A percentile compares a stretch with the other conserved stretches of the same genome.
Conservation (phyloP, 108 stramenopile genomes). For the Phaeodactylum tricornutum region DNA sequence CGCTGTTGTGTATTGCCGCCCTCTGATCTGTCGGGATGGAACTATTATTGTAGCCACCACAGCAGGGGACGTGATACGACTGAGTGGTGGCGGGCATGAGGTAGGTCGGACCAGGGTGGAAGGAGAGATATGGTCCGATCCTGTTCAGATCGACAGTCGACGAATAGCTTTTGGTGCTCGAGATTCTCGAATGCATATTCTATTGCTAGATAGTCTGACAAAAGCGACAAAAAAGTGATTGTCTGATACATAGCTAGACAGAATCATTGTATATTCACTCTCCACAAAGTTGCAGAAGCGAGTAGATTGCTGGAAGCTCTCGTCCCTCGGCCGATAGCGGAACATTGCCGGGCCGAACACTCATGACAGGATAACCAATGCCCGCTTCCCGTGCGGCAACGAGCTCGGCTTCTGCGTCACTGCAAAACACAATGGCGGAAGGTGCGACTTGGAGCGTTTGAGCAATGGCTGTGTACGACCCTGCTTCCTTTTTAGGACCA, state of each 20-base stretch:
- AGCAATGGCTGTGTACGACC: conserved; percentile 69
- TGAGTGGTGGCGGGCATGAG: no score
- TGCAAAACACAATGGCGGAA: conserved; percentile 72
- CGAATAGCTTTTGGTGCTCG: not conserved
- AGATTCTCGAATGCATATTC: conserved; percentile 1
- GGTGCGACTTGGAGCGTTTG: conserved; percentile 49
- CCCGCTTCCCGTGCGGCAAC: conserved; percentile 75
- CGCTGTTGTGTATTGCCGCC: no score
- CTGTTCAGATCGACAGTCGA: no score
- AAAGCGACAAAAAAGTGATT: no score
- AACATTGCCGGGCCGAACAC: conserved; percentile 84
- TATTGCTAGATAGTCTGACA: no score
- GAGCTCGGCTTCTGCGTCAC: conserved; percentile 77
- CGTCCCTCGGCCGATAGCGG: conserved; percentile 34
- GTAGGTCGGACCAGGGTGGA: no score
- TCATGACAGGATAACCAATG: conserved; percentile 50
- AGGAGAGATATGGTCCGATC: no score
- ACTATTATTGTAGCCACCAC: no score
- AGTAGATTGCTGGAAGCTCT: conserved; percentile 43
- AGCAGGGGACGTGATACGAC: no score
- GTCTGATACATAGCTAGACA: no score
- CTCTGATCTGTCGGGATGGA: no score
- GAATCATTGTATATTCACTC: conserved; percentile 5
- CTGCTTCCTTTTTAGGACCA: conserved; percentile 61
- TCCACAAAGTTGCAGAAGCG: conserved; percentile 73